phyloP scores from a whole-genome alignment of 1,284 basidiomycete species.

The Ustilago lituana region DNA sequence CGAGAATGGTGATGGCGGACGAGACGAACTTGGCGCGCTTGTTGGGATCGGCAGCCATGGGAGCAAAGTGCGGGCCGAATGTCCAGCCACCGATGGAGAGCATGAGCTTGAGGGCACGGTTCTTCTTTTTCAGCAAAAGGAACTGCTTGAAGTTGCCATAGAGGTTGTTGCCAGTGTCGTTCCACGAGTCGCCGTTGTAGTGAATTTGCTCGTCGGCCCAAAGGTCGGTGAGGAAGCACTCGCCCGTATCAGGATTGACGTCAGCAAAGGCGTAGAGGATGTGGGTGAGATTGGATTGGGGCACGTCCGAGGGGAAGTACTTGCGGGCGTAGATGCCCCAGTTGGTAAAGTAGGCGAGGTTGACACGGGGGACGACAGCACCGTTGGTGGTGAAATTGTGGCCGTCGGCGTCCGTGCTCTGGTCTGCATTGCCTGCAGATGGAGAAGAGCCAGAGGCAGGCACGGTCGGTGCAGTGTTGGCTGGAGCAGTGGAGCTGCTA shows the following conservation, averaged over 20 bases:
- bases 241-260: conserved; percentile 74
- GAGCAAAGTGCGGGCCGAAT: conserved; percentile 65
- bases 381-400: conserved; percentile 39
- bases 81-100: conserved; percentile 69
- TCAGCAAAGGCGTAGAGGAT: conserved; percentile 89
- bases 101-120: conserved; percentile 71
- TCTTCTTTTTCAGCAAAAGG: conserved; percentile 79
- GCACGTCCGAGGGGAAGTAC: conserved; percentile 76
- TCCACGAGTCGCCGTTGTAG: conserved; percentile 73
- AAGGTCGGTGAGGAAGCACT: conserved; percentile 75
- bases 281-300: conserved; percentile 77
- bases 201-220: conserved; percentile 78
- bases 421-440: conserved; percentile 2
- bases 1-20: conserved; percentile 77
- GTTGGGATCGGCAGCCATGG: conserved; percentile 46
- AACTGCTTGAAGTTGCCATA: conserved; percentile 90
- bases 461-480: conserved; percentile 10
- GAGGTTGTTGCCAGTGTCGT: conserved; percentile 74
- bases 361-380: conserved; percentile 41
- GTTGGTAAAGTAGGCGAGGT: conserved; percentile 59
- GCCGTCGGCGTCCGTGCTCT: conserved; percentile 11
- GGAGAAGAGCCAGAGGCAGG: conserved; percentile 3
- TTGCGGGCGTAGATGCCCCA: conserved; percentile 96
- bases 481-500: conserved; percentile 5
- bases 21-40: conserved; percentile 77